A percentile compares a stretch with the other conserved stretches of the same genome.
Evolutionary conservation across 441 rosid species (phyloP).

Genomic region (Viola pubescens): DNA sequence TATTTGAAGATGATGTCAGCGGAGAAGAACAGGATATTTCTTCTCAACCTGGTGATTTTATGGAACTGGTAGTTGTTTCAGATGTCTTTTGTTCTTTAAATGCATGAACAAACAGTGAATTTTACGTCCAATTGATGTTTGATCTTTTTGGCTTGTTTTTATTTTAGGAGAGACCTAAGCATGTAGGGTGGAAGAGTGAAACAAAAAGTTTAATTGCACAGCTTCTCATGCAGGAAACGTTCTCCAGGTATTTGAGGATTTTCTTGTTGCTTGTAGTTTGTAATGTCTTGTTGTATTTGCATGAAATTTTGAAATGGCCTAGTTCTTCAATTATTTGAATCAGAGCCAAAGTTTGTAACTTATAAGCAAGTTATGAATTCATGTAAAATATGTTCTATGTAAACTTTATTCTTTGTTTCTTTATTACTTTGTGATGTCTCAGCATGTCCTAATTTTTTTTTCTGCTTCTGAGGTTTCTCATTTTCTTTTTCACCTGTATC

Average conservation of each 20-base stretch:
- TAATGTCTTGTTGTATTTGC: neutral
- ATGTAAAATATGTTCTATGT: no score
- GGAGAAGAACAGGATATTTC: slow-evolving; percentile 19
- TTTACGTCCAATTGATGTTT: neutral
- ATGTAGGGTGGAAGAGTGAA: slow-evolving; percentile 31
- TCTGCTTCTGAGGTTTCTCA: neutral
- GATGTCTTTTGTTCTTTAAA: neutral
- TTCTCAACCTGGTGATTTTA: slow-evolving; percentile 27
- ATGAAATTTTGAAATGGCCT: neutral
- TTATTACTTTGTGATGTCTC: neutral
- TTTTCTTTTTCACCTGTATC: neutral
- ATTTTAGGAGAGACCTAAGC: slow-evolving; percentile 21
- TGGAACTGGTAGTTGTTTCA: slow-evolving; percentile 30
- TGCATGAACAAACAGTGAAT: neutral
- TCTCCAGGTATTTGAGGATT: slow-evolving; percentile 54
- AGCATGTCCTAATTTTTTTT: neutral
- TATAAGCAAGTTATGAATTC: no score
- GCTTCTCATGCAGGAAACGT: slow-evolving; percentile 67
- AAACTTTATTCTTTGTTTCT: neutral
- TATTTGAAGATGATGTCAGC: slow-evolving; percentile 43
- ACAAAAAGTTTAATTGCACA: slow-evolving; percentile 65
- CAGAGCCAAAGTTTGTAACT: no score
- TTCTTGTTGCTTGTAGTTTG: slow-evolving; percentile 5
- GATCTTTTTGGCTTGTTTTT: slow-evolving; percentile 14
- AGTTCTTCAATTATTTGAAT: no score